These are phyloP conservation scores for Proteromonas lacertae DNA, from an alignment of 352 stramenopile genomes.

Conservation along the genomic window DNA sequence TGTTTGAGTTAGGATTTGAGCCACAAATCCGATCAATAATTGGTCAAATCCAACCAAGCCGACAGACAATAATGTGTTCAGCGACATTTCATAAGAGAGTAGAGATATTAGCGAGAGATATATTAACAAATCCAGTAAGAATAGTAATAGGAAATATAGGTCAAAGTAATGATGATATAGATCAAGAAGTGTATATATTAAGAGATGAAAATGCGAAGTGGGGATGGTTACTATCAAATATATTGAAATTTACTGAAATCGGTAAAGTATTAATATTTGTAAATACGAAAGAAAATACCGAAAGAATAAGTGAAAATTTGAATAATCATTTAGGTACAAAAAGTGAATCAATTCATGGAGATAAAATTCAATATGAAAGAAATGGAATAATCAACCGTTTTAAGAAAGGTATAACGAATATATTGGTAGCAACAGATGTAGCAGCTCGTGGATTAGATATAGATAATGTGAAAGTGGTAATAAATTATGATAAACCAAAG, in stretches of 20 bases:
- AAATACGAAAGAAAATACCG: too few species aligned
- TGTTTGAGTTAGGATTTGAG: constrained; percentile 40
- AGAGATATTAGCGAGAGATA: constrained; percentile 63
- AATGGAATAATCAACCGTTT: constrained; percentile 80
- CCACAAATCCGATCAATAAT: constrained; percentile 43
- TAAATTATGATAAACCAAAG: constrained; percentile 2
- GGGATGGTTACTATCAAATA: too few species aligned
- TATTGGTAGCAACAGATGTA: constrained; percentile 2
- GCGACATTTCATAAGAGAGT: constrained; percentile 95
- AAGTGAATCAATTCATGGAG: constrained; percentile 44
- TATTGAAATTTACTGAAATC: too few species aligned
- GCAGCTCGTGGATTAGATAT: constrained; percentile 2
- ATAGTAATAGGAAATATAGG: too few species aligned
- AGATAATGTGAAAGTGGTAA: neutral
- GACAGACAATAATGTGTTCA: constrained; percentile 91
- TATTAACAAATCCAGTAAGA: too few species aligned
- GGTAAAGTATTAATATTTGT: too few species aligned
- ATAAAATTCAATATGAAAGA: constrained; percentile 80
- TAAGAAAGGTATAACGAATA: constrained; percentile 38
- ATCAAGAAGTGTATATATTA: too few species aligned
- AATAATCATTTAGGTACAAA: neutral
- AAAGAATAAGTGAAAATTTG: neutral
- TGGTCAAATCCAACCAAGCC: constrained; percentile 68
- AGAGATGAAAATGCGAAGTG: too few species aligned
- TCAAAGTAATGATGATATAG: too few species aligned